Conservation (phyloP, 2,329 filamentous ascomycete genomes). For the Ophiostoma sp. region DNA sequence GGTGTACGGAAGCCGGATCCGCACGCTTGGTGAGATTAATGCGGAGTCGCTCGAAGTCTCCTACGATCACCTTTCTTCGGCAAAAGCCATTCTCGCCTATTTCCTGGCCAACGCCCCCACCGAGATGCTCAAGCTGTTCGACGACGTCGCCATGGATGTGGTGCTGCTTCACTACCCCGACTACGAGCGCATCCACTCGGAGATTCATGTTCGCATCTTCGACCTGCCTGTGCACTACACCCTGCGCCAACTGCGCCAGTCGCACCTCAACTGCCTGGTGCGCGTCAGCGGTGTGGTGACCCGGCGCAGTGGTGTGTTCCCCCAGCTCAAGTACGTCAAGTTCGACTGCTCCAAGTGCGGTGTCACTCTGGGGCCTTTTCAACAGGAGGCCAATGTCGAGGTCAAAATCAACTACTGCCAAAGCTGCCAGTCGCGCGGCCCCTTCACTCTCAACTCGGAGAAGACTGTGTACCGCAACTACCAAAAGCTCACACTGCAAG, state of each 20-base stretch:
- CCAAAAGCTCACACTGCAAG: slow-evolving; percentile 94
- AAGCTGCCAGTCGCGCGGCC: slow-evolving; percentile 91
- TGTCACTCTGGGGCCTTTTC: slow-evolving; percentile 88
- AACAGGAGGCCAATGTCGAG: slow-evolving; percentile 94
- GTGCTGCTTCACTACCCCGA: slow-evolving; percentile 95
- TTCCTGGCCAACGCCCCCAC: slow-evolving; percentile 93
- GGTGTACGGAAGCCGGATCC: slow-evolving; percentile 91
- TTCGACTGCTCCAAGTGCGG: slow-evolving; percentile 96
- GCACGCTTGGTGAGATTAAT: slow-evolving; percentile 95
- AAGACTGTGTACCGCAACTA: slow-evolving; percentile 99
- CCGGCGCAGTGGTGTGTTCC: slow-evolving; percentile 90
- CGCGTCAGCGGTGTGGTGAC: slow-evolving; percentile 95
- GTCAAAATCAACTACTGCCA: slow-evolving; percentile 97
- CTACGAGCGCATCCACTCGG: slow-evolving; percentile 94
- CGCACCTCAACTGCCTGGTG: slow-evolving; percentile 92
- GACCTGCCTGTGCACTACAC: slow-evolving; percentile 95
- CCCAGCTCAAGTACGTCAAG: slow-evolving; percentile 97
- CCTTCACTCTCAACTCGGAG: slow-evolving; percentile 93
- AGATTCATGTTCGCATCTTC: slow-evolving; percentile 96
- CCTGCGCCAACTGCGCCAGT: slow-evolving; percentile 89
- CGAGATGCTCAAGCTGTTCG: slow-evolving; percentile 95
- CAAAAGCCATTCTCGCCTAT: slow-evolving; percentile 91
- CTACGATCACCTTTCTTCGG: slow-evolving; percentile 85
- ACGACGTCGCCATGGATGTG: slow-evolving; percentile 94
- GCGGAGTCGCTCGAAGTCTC: slow-evolving; percentile 95